Percentiles rank a stretch among this genome's conserved stretches.
phyloP scores from a whole-genome alignment of 176 grass and related monocot genomes.

The Poa pratensis region DNA sequence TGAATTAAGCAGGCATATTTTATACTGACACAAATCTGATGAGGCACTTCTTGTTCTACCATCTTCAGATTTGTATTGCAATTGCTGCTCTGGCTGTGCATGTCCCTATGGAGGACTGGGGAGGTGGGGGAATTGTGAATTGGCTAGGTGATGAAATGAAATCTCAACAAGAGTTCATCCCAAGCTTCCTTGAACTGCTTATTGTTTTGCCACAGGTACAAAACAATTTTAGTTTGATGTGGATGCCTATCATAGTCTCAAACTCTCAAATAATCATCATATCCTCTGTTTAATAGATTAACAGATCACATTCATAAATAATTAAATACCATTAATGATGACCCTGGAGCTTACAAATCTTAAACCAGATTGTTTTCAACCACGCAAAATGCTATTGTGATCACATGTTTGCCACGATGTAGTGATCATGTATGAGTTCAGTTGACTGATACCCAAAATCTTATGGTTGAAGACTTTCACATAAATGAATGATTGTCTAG shows the following conservation, averaged over 20 bases:
- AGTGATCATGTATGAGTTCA: constrained; percentile 5
- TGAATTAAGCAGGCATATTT: constrained; percentile 37
- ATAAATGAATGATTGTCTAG: constrained; percentile 1
- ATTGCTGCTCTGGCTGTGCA: constrained; percentile 95
- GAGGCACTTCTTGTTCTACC: constrained; percentile 32
- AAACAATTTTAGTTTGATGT: neutral
- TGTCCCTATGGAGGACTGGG: constrained; percentile 95
- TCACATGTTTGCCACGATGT: neutral
- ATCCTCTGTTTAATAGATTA: constrained; percentile 12
- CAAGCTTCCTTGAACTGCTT: constrained; percentile 91
- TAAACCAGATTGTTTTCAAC: constrained; percentile 11
- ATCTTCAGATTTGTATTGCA: constrained; percentile 94
- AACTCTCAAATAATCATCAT: neutral
- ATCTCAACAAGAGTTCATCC: constrained; percentile 77
- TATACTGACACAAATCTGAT: constrained; percentile 33
- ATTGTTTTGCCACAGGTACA: constrained; percentile 87
- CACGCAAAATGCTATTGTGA: neutral
- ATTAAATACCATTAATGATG: neutral
- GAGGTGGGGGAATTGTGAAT: constrained; percentile 90
- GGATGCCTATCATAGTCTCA: neutral
- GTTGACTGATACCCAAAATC: neutral
- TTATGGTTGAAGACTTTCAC: neutral
- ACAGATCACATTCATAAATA: neutral
- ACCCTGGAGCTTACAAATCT: constrained; percentile 1
- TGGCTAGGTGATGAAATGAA: constrained; percentile 95